These are phyloP conservation scores for Trichomonascaceae sp. DNA, from an alignment of 1,139 yeast genomes.

Conservation along the genomic window DNA sequence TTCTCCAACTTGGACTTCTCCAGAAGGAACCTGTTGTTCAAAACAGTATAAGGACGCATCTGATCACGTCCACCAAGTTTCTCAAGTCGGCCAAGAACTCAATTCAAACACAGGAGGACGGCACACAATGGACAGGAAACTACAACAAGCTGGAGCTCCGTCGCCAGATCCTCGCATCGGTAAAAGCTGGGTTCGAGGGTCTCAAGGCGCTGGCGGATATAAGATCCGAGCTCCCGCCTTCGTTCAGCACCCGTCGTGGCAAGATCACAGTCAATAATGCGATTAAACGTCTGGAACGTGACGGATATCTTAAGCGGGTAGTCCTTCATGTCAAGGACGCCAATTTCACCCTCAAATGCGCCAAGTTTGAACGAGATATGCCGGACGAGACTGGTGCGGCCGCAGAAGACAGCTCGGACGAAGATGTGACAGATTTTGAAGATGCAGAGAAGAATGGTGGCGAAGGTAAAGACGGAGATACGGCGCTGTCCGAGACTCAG, in stretches of 20 bases:
- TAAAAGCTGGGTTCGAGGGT: too few relatives aligned
- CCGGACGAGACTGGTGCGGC: constrained; percentile 17
- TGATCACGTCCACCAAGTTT: constrained; percentile 21
- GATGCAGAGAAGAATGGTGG: constrained; percentile 17
- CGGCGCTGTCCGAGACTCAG: neutral
- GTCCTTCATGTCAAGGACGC: constrained; percentile 33
- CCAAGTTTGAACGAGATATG: constrained; percentile 44
- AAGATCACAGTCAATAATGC: constrained; percentile 41
- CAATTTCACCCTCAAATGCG: constrained; percentile 38
- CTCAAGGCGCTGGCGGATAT: too few relatives aligned
- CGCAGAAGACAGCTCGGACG: constrained; percentile 15
- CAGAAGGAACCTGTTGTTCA: constrained; percentile 22
- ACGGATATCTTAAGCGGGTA: constrained; percentile 45
- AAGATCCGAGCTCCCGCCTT: too few relatives aligned
- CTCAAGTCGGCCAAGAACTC: constrained; percentile 2
- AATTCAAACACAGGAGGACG: too few relatives aligned
- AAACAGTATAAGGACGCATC: constrained; percentile 21
- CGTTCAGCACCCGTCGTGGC: too few relatives aligned
- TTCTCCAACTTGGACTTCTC: constrained; percentile 24
- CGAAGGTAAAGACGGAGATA: constrained; percentile 17
- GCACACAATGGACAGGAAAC: too few relatives aligned
- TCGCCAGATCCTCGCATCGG: too few relatives aligned
- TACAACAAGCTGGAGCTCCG: too few relatives aligned
- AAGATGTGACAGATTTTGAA: constrained; percentile 23
- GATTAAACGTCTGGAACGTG: constrained; percentile 36